Evolutionary conservation across 495 filamentous ascomycete genomes (phyloP).

Genomic region (Podospora pseudoanserina): DNA sequence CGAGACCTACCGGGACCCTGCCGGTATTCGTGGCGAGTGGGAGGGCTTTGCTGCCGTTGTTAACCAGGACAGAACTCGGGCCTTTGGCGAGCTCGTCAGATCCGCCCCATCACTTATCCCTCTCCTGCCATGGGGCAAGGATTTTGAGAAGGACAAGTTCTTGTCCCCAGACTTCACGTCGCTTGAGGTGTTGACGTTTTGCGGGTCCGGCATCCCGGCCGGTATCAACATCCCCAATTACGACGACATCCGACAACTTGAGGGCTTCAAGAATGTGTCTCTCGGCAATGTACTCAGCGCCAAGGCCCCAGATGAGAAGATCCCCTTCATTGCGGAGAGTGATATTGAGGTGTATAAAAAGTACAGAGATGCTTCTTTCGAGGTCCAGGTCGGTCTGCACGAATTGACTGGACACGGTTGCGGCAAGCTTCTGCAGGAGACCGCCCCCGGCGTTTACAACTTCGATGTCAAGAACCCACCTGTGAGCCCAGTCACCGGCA

Average conservation of each 20-base stretch:
- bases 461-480: slow-evolving; percentile 79
- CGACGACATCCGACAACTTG: slow-evolving; percentile 85
- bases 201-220: slow-evolving; percentile 73
- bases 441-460: slow-evolving; percentile 74
- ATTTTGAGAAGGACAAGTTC: slow-evolving; percentile 95
- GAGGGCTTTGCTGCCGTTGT: slow-evolving; percentile 85
- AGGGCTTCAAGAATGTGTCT: slow-evolving; percentile 96
- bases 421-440: slow-evolving; percentile 92
- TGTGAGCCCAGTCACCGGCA: slow-evolving; percentile 69
- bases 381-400: slow-evolving; percentile 93
- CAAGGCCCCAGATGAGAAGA: slow-evolving; percentile 81
- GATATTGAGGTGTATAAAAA: slow-evolving; percentile 75
- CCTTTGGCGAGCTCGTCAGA: slow-evolving; percentile 83
- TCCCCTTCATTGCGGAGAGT: slow-evolving; percentile 75
- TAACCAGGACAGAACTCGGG: slow-evolving; percentile 75
- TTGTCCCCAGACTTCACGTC: slow-evolving; percentile 92
- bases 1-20: slow-evolving; percentile 93
- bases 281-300: slow-evolving; percentile 82
- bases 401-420: slow-evolving; percentile 93
- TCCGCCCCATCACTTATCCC: slow-evolving; percentile 79
- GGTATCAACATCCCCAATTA: slow-evolving; percentile 83
- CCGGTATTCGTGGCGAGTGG: slow-evolving; percentile 93
- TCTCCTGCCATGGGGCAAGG: slow-evolving; percentile 78
- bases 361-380: slow-evolving; percentile 81
- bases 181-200: slow-evolving; percentile 63